Conservation (phyloP, 805 yeast species). For the Myxozyma neglecta region DNA sequence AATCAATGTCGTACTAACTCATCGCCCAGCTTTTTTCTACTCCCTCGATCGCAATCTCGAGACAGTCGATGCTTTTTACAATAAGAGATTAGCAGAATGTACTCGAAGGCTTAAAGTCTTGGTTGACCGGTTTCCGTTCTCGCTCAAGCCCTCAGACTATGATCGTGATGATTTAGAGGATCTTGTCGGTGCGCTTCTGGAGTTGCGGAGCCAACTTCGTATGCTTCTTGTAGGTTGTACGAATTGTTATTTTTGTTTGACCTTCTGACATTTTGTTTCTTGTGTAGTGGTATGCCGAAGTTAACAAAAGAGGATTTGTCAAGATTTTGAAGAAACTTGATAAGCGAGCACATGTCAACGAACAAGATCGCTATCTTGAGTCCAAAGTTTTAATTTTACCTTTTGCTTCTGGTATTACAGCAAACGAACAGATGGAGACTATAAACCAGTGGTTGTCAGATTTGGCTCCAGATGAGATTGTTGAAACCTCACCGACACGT, state of each 20-base stretch:
- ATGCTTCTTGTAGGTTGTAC: constrained; percentile 55
- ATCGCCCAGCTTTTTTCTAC: constrained; percentile 61
- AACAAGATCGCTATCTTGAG: constrained; percentile 57
- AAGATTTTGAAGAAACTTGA: constrained; percentile 89
- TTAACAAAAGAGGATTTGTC: constrained; percentile 83
- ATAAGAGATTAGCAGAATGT: constrained; percentile 70
- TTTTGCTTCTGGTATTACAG: constrained; percentile 70
- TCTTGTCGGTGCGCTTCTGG: constrained; percentile 65
- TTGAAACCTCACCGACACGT: constrained; percentile 5
- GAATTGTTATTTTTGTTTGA: neutral
- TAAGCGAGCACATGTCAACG: constrained; percentile 68
- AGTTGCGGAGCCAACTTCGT: constrained; percentile 70
- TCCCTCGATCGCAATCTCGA: constrained; percentile 79
- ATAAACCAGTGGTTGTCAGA: constrained; percentile 56
- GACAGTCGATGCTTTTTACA: constrained; percentile 75
- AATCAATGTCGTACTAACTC: neutral
- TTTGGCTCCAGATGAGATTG: constrained; percentile 46
- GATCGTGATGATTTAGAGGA: constrained; percentile 63
- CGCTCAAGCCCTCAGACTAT: constrained; percentile 34
- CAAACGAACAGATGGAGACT: constrained; percentile 52
- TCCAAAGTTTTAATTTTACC: constrained; percentile 72
- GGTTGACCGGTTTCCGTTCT: constrained; percentile 39
- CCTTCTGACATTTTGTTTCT: neutral
- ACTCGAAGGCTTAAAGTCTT: constrained; percentile 58
- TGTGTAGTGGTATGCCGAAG: constrained; percentile 77